These are phyloP conservation scores for Sicyos edulis DNA, from an alignment of 306 rosid species.

Conservation along the genomic window DNA sequence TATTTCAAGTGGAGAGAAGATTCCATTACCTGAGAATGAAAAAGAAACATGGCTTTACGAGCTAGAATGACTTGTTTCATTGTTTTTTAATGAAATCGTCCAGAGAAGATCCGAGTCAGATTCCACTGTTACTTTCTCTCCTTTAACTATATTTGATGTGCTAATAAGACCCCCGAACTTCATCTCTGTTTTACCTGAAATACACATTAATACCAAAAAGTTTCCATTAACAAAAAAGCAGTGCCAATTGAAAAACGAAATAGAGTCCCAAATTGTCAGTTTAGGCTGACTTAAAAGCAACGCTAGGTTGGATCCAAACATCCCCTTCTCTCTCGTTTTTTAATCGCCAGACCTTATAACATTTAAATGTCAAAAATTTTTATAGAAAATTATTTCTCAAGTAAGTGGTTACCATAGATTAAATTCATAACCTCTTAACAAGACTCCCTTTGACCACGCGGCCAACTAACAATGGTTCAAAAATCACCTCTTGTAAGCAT, in stretches of 20 bases:
- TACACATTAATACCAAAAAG: constrained; percentile 18
- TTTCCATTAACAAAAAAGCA: not conserved
- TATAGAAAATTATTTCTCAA: too few relatives aligned
- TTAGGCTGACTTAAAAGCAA: not conserved
- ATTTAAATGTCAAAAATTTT: too few relatives aligned
- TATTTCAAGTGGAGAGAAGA: constrained; percentile 3
- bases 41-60: not conserved
- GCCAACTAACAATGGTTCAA: too few relatives aligned
- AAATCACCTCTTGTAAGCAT: not conserved
- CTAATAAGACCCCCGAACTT: constrained; percentile 82
- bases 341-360: too few relatives aligned
- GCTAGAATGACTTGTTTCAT: constrained; percentile 21
- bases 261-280: not conserved
- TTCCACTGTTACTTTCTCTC: constrained; percentile 59
- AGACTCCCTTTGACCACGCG: too few relatives aligned
- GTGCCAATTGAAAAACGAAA: not conserved
- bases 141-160: constrained; percentile 70
- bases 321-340: not conserved
- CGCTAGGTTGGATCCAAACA: not conserved
- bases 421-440: too few relatives aligned
- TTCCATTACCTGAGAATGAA: not conserved
- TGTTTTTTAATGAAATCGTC: constrained; percentile 74
- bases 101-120: constrained; percentile 94
- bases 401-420: too few relatives aligned
- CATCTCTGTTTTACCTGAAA: constrained; percentile 70